Base-by-base conservation (phyloP, 345 rosid genomes). In the Aquilaria malaccensis region DNA sequence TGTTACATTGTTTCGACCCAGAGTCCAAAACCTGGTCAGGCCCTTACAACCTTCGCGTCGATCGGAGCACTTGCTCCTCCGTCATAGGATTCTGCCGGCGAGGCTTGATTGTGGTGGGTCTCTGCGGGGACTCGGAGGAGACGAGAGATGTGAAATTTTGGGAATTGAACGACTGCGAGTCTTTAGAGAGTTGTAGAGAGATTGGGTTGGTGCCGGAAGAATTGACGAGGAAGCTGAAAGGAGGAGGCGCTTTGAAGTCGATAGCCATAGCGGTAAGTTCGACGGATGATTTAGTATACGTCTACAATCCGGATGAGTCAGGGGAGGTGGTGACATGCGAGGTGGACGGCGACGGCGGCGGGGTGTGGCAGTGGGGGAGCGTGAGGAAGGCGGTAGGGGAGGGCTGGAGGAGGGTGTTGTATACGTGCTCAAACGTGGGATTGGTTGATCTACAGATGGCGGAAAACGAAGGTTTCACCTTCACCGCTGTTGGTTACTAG, bases 161-260 rank as follows among this genome's bases (percentile, higher is more conserved):
- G 88, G 81, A 81, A 65, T 64, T 74, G 50, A 68, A 15, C 10
- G 65, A 64, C 7, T 70, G 66, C 0, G 76, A 53, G 62, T 55
- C 70, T 7, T 45, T 61, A 56, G 47, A 72, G 65, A 51, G 11
- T 46, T 58, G 64, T 45, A 66, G 61, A 22, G 79, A 76, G 59
- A 74, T 88, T 0, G 85, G 91, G 14, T 76, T 67, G 45, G 74
- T 88, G 83, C 90, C 96, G 10, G 13, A 30, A 60, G 65, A 37
- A 53, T 56, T 81, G n/a, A 62, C 78, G 32, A 76, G 71, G 55
- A 78, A 70, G 70, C 50, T 91, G 64, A 75, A 50, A 60, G 79
- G 58, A 3, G 73, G 22, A 3, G 67, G 6, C 4, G 45, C 64
- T 46, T 46, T 75, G 56, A 49, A 77, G 33, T 74, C 87, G 46